Evolutionary conservation across 140 eudicot genomes (phyloP), one percentile per base, ranked within the genome.

Genomic region (Senecio squalidus): DNA sequence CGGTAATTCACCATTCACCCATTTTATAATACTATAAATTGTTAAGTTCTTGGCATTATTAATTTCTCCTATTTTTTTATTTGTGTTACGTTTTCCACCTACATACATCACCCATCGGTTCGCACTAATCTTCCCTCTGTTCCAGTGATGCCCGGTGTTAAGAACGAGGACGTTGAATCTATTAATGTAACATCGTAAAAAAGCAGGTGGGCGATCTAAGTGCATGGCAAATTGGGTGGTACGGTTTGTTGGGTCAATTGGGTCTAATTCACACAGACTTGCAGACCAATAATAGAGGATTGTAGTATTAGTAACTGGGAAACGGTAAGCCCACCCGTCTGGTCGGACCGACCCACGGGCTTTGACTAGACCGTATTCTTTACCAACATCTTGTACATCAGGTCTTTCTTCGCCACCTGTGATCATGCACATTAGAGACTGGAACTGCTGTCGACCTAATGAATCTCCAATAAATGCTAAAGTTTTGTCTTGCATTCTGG

Each of bases 71-170:
- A 83, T 69, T 66, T 43, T 83, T 66, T 63, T 67, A 30, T 86
- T 22, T 1, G 94, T 82, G 72, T 81, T 87, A 5, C 81, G 95
- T 38, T 57, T 77, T 25, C 98, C 98, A 26, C 62, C 79, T 21
- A 83, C 84, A 60, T 91, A 67, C 91, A 91, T 91, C 50, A 86
- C 65, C 98, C 98, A 91, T 6, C 83, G 74, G 46, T 91, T 91
- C 52, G 79, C 92, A 2, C 74, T 74, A 16, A 91, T 64, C 72
- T 91, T 91, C 67, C 98, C 98, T 74, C 94, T 76, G 58, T 91
- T 91, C 98, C 98, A 91, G 45, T 91, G 98, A 73, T 91, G 98
- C 14, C 96, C 98, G 1, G 96, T 91, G 69, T 91, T 91, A 9
- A 91, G 90, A 55, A 91, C 88, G 30, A 91, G 60, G 45, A 86